Percentiles rank a stretch among this genome's conserved stretches.
These are phyloP conservation scores for Colletotrichum somersetense DNA, from an alignment of 2,329 filamentous ascomycete genomes.

Conservation along the genomic window DNA sequence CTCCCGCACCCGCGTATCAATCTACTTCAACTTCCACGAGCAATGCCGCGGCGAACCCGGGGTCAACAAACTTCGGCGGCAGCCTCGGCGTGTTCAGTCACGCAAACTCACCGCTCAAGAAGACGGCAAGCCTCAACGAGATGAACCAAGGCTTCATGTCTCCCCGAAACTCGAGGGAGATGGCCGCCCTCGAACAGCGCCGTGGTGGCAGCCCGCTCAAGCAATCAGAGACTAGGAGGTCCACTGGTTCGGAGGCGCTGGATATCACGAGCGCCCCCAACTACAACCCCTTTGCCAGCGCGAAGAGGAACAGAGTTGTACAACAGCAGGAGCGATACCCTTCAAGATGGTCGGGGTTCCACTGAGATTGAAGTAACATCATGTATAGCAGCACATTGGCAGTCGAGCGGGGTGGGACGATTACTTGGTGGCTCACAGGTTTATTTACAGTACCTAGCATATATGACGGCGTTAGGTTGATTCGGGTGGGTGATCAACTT, in stretches of 20 bases:
- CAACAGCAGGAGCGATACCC: slow-evolving; percentile 58
- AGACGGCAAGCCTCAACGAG: slow-evolving; percentile 75
- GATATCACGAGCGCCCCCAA: slow-evolving; percentile 37
- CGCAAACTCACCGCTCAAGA: slow-evolving; percentile 85
- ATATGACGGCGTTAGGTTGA: slow-evolving; percentile 34
- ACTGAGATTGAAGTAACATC: slow-evolving; percentile 28
- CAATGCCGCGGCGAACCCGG: slow-evolving; percentile 44
- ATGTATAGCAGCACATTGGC: slow-evolving; percentile 4
- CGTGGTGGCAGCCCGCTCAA: slow-evolving; percentile 58
- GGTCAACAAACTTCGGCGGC: slow-evolving; percentile 67
- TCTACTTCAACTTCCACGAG: slow-evolving; percentile 46
- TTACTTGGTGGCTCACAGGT: slow-evolving; percentile 13
- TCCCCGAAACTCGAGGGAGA: slow-evolving; percentile 71
- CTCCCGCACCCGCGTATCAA: slow-evolving; percentile 46
- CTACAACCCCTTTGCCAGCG: slow-evolving; percentile 56
- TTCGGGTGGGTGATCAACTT: slow-evolving; percentile 16
- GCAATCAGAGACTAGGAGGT: slow-evolving; percentile 48
- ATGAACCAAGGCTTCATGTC: slow-evolving; percentile 60
- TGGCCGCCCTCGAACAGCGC: slow-evolving; percentile 69
- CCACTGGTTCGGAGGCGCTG: slow-evolving; percentile 42
- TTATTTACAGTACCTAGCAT: slow-evolving; percentile 29
- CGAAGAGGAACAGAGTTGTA: slow-evolving; percentile 51
- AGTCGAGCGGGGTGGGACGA: not conserved
- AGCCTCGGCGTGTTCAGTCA: slow-evolving; percentile 85
- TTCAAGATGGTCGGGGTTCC: slow-evolving; percentile 42